Evolutionary conservation across 2,329 filamentous ascomycete species (phyloP).

Genomic region (Ophiocordyceps camponoti-saundersi): DNA sequence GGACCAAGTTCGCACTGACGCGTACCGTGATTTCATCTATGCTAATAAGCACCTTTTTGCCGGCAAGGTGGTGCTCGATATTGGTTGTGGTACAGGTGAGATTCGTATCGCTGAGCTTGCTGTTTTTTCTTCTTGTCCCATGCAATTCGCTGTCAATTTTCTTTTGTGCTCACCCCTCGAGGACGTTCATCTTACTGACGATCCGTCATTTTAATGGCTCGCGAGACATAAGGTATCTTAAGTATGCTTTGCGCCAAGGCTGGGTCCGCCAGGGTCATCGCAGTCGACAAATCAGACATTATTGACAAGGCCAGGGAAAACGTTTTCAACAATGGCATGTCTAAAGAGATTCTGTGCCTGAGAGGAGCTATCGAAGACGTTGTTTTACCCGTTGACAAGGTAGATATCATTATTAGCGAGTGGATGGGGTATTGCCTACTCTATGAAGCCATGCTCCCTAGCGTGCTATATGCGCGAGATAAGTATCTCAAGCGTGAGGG

Average conservation of each 20-base stretch:
- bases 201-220: neutral
- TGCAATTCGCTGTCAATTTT: neutral
- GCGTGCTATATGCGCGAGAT: slow-evolving; percentile 76
- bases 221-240: slow-evolving; percentile 45
- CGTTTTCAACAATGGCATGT: slow-evolving; percentile 63
- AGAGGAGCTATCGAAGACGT: slow-evolving; percentile 83
- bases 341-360: slow-evolving; percentile 58
- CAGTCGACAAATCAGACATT: slow-evolving; percentile 84
- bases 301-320: slow-evolving; percentile 77
- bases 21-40: slow-evolving; percentile 92
- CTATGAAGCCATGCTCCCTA: slow-evolving; percentile 93
- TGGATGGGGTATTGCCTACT: slow-evolving; percentile 96
- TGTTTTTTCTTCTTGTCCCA: neutral
- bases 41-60: slow-evolving; percentile 75
- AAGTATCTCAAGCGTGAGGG: slow-evolving; percentile 67
- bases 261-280: slow-evolving; percentile 71
- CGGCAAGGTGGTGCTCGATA: slow-evolving; percentile 75
- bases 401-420: slow-evolving; percentile 90
- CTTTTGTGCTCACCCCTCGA: neutral
- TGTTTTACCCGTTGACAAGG: slow-evolving; percentile 55
- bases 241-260: slow-evolving; percentile 91
- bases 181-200: no score
- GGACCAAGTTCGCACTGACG: slow-evolving; percentile 71
- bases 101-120: neutral
- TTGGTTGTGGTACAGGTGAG: slow-evolving; percentile 62